Percentiles rank a stretch among this genome's conserved stretches.
These are phyloP conservation scores for Hypocreales sp. DNA, from an alignment of 2,329 filamentous ascomycete genomes.

Conservation along the genomic window DNA sequence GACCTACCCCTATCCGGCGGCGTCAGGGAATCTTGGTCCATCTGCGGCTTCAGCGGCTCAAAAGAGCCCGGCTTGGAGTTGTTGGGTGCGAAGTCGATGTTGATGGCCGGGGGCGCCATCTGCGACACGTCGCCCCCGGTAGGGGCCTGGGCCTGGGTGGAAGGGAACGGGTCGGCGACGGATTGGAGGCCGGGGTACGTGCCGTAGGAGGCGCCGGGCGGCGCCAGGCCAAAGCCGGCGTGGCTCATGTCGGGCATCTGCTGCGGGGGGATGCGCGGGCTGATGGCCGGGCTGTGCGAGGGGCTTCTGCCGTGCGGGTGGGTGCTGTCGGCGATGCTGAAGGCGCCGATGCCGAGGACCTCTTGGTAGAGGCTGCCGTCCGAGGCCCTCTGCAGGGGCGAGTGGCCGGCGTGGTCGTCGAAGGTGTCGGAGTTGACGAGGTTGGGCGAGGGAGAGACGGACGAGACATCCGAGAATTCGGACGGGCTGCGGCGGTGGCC, in stretches of 20 bases:
- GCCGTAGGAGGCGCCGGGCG: conserved; percentile 22
- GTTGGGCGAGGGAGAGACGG: conserved; percentile 71
- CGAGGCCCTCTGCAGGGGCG: conserved; percentile 62
- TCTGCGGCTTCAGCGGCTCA: conserved; percentile 41
- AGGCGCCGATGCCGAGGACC: conserved; percentile 60
- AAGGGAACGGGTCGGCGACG: conserved; percentile 34
- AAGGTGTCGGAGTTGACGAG: conserved; percentile 65
- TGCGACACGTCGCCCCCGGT: conserved; percentile 50
- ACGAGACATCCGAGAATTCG: conserved; percentile 86
- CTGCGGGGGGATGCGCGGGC: conserved; percentile 43
- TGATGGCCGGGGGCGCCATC: conserved; percentile 88
- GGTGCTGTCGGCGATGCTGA: conserved; percentile 64
- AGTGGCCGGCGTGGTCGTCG: conserved; percentile 56
- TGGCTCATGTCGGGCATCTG: conserved; percentile 36
- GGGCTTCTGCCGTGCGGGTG: conserved; percentile 65
- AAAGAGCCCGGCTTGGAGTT: conserved; percentile 25
- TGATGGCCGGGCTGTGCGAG: conserved; percentile 56
- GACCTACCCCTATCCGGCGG: conserved; percentile 56
- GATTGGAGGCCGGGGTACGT: conserved; percentile 22
- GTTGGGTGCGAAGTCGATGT: conserved; percentile 81
- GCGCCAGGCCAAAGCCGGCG: conserved; percentile 25
- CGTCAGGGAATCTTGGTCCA: conserved; percentile 65
- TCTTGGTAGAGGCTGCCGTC: conserved; percentile 64
- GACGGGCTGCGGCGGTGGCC: conserved; percentile 74
- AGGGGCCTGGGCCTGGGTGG: conserved; percentile 28